A percentile compares a stretch with the other conserved stretches of the same genome.
Evolutionary conservation across 176 grass and related monocot genomes (phyloP).

Genomic region (Rhipidocladum racemiflorum): DNA sequence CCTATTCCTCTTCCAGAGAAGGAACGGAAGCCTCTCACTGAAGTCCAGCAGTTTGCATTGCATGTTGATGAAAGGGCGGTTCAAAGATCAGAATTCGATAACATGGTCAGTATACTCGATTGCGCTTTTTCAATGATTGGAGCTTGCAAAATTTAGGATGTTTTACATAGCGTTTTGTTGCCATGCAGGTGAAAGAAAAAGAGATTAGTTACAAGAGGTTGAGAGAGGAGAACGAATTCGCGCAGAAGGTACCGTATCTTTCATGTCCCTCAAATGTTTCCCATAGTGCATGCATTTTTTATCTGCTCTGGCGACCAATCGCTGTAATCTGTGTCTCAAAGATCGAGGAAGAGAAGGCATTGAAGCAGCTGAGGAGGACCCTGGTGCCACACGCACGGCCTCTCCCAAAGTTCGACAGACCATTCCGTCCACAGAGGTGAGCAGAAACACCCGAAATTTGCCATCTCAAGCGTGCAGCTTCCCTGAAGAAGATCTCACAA

Average conservation of each 20-base stretch:
- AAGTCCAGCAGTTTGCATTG: conserved; percentile 70
- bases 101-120: conserved; percentile 36
- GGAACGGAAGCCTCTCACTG: conserved; percentile 83
- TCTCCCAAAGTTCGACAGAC: conserved; percentile 80
- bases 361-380: conserved; percentile 84
- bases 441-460: neutral
- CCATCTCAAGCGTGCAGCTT: neutral
- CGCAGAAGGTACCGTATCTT: conserved; percentile 56
- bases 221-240: conserved; percentile 81
- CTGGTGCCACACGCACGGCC: conserved; percentile 85
- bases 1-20: conserved; percentile 72
- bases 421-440: conserved; percentile 81
- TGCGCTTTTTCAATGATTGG: neutral
- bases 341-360: conserved; percentile 95
- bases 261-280: neutral
- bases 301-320: neutral
- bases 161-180: conserved; percentile 4
- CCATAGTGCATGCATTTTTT: neutral
- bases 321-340: conserved; percentile 39
- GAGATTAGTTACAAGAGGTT: conserved; percentile 74
- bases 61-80: conserved; percentile 75
- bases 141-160: neutral
- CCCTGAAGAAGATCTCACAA: conserved; percentile 1
- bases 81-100: conserved; percentile 90
- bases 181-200: conserved; percentile 76